phyloP scores from a whole-genome alignment of 2,329 filamentous ascomycete genomes.

The Ambrosiella beaveri region DNA sequence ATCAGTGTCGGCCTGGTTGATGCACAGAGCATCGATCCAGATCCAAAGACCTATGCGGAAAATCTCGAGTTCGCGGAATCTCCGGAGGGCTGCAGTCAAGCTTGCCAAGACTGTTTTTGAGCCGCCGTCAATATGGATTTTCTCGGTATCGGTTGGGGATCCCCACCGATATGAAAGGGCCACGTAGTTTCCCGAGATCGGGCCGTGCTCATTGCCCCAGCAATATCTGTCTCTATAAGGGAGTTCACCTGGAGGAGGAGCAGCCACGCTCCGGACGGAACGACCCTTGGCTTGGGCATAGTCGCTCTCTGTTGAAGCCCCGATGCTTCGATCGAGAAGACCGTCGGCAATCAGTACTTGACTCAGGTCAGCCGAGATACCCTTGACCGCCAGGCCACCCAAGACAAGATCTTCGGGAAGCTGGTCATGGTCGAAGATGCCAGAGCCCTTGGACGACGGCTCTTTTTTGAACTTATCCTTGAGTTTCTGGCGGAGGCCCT shows the following conservation, averaged over 20 bases:
- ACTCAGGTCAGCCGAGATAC: conserved; percentile 10
- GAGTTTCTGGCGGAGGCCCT: conserved; percentile 11
- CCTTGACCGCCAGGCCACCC: conserved; percentile 9
- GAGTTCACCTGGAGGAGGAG: conserved; percentile 1
- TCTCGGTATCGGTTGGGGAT: neutral
- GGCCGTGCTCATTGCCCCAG: conserved; percentile 10
- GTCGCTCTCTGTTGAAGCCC: conserved; percentile 1
- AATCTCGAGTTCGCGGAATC: conserved; percentile 10
- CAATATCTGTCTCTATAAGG: conserved; percentile 8
- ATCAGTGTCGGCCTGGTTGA: conserved; percentile 13
- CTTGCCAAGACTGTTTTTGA: conserved; percentile 1
- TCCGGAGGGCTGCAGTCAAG: conserved; percentile 7
- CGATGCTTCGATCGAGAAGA: conserved; percentile 4
- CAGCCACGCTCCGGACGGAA: neutral
- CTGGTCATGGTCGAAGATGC: neutral
- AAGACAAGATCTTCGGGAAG: conserved; percentile 7
- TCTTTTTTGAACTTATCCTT: conserved; percentile 10
- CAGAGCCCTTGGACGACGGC: neutral
- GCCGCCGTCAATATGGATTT: conserved; percentile 4
- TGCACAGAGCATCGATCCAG: conserved; percentile 16
- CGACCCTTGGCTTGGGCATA: conserved; percentile 6
- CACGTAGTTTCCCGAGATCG: conserved; percentile 12
- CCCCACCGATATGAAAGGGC: conserved; percentile 5
- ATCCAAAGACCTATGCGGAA: conserved; percentile 14
- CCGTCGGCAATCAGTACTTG: conserved; percentile 7